These are phyloP conservation scores for Zopfochytrium polystomum DNA, from an alignment of 371 early-diverging fungal genomes.

Conservation along the genomic window DNA sequence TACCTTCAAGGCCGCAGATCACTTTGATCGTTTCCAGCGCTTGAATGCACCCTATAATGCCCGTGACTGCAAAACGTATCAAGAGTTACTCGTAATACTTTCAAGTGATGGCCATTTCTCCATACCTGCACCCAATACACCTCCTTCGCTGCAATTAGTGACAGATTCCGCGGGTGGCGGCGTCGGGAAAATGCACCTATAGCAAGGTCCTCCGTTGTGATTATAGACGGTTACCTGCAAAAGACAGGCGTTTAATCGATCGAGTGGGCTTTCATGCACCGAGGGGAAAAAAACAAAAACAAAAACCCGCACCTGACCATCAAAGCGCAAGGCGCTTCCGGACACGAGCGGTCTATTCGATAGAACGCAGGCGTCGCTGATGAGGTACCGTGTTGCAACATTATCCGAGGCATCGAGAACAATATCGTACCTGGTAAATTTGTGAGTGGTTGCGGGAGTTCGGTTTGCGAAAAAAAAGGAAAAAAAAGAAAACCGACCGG, in stretches of 20 bases:
- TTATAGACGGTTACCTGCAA: constrained; percentile 78
- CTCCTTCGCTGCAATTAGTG: constrained; percentile 91
- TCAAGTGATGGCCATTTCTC: neutral
- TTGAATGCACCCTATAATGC: constrained; percentile 93
- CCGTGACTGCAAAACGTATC: constrained; percentile 63
- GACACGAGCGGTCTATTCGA: constrained; percentile 85
- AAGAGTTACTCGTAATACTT: neutral
- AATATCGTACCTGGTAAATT: too few relatives aligned
- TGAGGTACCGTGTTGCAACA: constrained; percentile 91
- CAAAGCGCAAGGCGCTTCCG: constrained; percentile 90
- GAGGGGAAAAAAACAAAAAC: neutral
- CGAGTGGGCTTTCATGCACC: neutral
- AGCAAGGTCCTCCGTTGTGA: constrained; percentile 89
- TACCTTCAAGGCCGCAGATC: constrained; percentile 35
- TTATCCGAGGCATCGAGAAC: constrained; percentile 97
- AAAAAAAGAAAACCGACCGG: too few relatives aligned
- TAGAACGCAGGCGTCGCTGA: constrained; percentile 92
- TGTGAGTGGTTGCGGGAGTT: too few relatives aligned
- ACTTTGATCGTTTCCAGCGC: constrained; percentile 95
- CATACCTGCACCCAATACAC: constrained; percentile 89
- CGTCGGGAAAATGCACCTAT: constrained; percentile 94
- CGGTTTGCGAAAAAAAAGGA: too few relatives aligned
- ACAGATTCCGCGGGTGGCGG: constrained; percentile 87
- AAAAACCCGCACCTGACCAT: constrained; percentile 72
- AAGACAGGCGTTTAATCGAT: neutral